These are phyloP conservation scores for Yamagishiella unicocca DNA, from an alignment of 139 green algal genomes.

Conservation along the genomic window DNA sequence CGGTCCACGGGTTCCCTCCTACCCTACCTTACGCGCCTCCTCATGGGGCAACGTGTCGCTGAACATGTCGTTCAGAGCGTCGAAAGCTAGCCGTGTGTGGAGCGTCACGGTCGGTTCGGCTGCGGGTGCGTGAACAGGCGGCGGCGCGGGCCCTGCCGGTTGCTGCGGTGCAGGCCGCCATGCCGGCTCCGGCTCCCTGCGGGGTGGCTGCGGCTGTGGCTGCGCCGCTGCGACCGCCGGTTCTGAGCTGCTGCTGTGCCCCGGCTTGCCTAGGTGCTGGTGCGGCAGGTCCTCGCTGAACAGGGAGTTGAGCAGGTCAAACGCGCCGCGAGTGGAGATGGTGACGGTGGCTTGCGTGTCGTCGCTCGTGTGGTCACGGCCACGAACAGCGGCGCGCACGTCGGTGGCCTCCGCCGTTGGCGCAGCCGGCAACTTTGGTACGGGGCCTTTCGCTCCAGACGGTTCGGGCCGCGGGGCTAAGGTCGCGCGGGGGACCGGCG, in stretches of 20 bases:
- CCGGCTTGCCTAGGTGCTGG: not conserved
- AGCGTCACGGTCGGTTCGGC: conserved; percentile 78
- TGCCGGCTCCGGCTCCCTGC: not conserved
- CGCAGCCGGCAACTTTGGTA: too few species aligned
- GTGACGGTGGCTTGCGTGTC: conserved; percentile 68
- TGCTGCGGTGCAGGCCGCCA: not conserved
- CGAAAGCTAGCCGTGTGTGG: conserved; percentile 70
- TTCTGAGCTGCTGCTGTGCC: not conserved
- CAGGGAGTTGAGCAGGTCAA: conserved; percentile 75
- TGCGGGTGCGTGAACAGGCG: not conserved
- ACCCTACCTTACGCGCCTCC: not conserved
- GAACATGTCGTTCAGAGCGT: conserved; percentile 80
- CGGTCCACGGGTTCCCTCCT: not conserved
- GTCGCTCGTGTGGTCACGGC: not conserved
- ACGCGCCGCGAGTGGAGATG: conserved; percentile 72
- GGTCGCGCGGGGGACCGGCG: not conserved
- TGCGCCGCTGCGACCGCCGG: not conserved
- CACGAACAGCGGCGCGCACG: not conserved
- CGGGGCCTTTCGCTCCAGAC: too few species aligned
- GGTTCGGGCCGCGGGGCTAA: too few species aligned
- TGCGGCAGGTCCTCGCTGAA: conserved; percentile 66
- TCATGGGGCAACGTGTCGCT: conserved; percentile 27
- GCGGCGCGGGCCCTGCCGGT: not conserved
- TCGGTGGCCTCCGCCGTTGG: too few species aligned
- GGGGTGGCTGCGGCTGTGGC: not conserved